Conservation (phyloP, 2,329 filamentous ascomycete species). For the Nannizziopsis barbatae region DNA sequence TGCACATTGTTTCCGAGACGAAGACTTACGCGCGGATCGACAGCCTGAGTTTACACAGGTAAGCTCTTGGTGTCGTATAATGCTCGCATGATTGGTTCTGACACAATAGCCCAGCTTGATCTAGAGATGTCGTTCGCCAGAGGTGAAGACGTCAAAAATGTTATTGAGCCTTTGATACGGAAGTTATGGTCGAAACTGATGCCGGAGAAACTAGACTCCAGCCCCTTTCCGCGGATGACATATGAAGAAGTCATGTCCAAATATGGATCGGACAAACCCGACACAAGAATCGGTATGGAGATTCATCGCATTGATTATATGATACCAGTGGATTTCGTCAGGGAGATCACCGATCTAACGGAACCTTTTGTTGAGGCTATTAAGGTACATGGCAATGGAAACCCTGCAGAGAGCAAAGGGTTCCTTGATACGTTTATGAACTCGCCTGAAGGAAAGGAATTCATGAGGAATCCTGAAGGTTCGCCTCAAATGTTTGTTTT, state of each 20-base stretch:
- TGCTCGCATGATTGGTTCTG: background rate
- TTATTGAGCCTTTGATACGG: conserved; percentile 43
- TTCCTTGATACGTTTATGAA: conserved; percentile 65
- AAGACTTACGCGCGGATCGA: conserved; percentile 80
- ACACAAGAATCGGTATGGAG: conserved; percentile 61
- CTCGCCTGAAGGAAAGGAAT: conserved; percentile 44
- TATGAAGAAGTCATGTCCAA: conserved; percentile 68
- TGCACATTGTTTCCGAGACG: conserved; percentile 88
- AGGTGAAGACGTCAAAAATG: conserved; percentile 57
- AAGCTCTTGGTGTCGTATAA: conserved; percentile 17
- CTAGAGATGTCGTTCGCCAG: conserved; percentile 82
- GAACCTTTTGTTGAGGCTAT: conserved; percentile 65
- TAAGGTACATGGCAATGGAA: conserved; percentile 44
- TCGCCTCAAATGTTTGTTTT: conserved; percentile 67
- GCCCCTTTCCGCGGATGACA: conserved; percentile 48
- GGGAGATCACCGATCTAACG: conserved; percentile 60
- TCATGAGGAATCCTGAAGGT: conserved; percentile 61
- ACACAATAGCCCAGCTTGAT: conserved; percentile 52
- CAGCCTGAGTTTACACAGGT: conserved; percentile 96
- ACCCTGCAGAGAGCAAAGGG: conserved; percentile 44
- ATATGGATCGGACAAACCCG: conserved; percentile 88
- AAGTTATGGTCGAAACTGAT: conserved; percentile 45
- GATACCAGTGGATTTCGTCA: conserved; percentile 52
- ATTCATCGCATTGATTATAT: conserved; percentile 56
- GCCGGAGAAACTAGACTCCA: conserved; percentile 31